A percentile compares a stretch with the other conserved stretches of the same genome.
phyloP scores from a whole-genome alignment of 768 basidiomycete species.

The Goffeauzyma gilvescens region DNA sequence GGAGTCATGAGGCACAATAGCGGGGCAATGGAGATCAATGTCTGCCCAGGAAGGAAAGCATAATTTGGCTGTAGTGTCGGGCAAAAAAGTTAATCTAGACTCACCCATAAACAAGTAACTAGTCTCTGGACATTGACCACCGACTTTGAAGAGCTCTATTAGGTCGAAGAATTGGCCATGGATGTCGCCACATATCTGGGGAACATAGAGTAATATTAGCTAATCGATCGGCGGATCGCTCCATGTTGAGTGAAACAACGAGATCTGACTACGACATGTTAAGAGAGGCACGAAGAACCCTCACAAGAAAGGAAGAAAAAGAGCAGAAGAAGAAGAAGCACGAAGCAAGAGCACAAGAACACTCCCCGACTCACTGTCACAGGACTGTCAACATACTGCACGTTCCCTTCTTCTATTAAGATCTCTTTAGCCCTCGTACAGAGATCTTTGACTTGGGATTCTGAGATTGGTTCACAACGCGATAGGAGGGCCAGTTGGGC shows the following conservation, averaged over 20 bases:
- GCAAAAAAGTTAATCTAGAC: too few species aligned
- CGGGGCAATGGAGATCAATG: neutral
- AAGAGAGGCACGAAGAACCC: neutral
- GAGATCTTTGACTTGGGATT: slow-evolving; percentile 83
- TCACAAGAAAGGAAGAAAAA: neutral
- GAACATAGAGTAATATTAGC: too few species aligned
- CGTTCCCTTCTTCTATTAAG: slow-evolving; percentile 91
- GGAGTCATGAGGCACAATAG: neutral
- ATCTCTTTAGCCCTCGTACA: slow-evolving; percentile 94
- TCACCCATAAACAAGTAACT: slow-evolving; percentile 80
- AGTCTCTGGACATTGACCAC: slow-evolving; percentile 67
- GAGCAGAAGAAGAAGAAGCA: neutral
- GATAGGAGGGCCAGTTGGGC: slow-evolving; percentile 89
- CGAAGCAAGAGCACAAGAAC: too few species aligned
- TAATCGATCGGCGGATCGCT: too few species aligned
- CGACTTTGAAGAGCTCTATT: slow-evolving; percentile 60
- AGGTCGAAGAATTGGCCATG: slow-evolving; percentile 98
- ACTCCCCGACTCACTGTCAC: slow-evolving; percentile 42
- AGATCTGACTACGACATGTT: too few species aligned
- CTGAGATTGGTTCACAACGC: slow-evolving; percentile 85
- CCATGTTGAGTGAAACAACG: too few species aligned
- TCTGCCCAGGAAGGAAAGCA: neutral
- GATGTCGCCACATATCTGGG: slow-evolving; percentile 55
- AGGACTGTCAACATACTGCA: slow-evolving; percentile 85
- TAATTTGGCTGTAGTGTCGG: too few species aligned